Conservation (phyloP, 495 filamentous ascomycete genomes). For the Cryomyces antarcticus region DNA sequence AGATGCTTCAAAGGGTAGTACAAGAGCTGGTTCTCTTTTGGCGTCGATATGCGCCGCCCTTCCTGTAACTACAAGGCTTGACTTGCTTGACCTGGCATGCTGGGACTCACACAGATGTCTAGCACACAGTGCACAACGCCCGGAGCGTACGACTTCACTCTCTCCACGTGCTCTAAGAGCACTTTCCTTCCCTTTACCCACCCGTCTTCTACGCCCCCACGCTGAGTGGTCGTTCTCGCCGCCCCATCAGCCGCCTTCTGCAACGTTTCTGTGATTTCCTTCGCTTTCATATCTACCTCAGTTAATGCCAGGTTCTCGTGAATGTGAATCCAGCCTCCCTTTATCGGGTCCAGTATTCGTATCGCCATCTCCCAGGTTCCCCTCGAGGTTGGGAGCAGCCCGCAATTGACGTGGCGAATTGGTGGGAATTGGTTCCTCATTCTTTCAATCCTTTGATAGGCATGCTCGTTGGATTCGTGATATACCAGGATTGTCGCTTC, state of each 20-base stretch:
- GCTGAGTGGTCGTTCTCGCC: not conserved
- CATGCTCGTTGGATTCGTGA: constrained; percentile 43
- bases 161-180: constrained; percentile 51
- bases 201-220: constrained; percentile 1
- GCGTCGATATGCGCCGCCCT: too few species aligned
- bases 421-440: constrained; percentile 15
- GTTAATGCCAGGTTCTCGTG: constrained; percentile 63
- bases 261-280: constrained; percentile 22
- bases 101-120: constrained; percentile 39
- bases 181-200: not conserved
- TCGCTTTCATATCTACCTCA: constrained; percentile 36
- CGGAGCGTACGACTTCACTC: constrained; percentile 83
- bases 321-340: constrained; percentile 55
- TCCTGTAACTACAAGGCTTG: too few species aligned
- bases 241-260: constrained; percentile 11
- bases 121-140: constrained; percentile 77
- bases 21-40: too few species aligned
- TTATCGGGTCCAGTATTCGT: constrained; percentile 26
- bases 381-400: constrained; percentile 51
- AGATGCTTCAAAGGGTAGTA: too few species aligned
- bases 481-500: constrained; percentile 39
- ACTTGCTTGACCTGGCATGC: not conserved
- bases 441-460: constrained; percentile 24
- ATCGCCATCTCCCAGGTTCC: constrained; percentile 47
- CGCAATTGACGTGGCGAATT: constrained; percentile 58